Base-by-base conservation (phyloP, 331 rosid genomes). In the Rhamnella rubrinervis region DNA sequence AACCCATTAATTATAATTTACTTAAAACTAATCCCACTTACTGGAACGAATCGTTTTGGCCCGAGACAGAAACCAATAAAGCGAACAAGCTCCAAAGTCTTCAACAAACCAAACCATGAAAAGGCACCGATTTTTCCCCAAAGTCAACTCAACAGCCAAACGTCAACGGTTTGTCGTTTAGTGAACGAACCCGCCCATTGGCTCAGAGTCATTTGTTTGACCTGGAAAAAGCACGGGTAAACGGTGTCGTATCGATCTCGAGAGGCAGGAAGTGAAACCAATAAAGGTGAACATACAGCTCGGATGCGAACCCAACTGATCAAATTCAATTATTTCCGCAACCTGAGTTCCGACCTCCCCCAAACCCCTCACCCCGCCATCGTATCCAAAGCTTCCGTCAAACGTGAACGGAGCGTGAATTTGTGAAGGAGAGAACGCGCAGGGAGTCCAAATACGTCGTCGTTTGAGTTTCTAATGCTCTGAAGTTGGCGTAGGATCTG, bases 391-490 rank as follows among this genome's bases (percentile, higher is more conserved):
- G 35, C 35, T 31, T 31, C 35, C 35, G 35, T 31, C 35, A 31
- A 3, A 31, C 35, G 35, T 31, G 35, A 31, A 31, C 35, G 35
- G 35, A 31, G 5, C 35, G 35, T 31, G 35, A 31, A 31, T 31
- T 15, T 4, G 21, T 16, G 20, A 19, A 23, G 2, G 8, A 21
- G n/a, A 9, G 41, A 65, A 14, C 1, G 13, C 58, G 21, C 70
- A 6, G 26, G 49, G 46, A 1, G 14, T 18, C 19, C 3, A 13
- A 46, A 69, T 66, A 82, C 87, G 72, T 26, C 83, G 72, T 26
- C 70, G 88, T 75, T 80, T 77, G 13, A 6, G 35, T 61, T 40
- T 44, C 73, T 68, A 63, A 75, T 79, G 89, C 78, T 76, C 68
- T 84, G 82, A 64, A 40, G 53, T 3, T 52, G 6, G 0, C 61